Evolutionary conservation across 192 early-diverging fungal species (phyloP), one percentile per base, ranked within the genome.

Genomic region (Rhizophagus sp.): DNA sequence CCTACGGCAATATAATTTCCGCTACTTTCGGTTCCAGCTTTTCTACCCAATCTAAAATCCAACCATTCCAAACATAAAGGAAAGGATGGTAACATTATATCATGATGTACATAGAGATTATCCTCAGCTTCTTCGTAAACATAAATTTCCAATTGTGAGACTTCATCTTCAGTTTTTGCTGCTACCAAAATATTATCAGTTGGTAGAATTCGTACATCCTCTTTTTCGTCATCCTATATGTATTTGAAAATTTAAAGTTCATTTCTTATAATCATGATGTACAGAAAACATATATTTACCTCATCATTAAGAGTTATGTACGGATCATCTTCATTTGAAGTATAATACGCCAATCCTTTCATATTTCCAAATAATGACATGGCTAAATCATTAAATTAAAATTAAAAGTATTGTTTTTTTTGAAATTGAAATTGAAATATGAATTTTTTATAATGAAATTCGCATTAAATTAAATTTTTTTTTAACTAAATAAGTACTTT

Each of bases 41-140:
- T 96, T 44, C 90, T 78, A 11, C 93, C 95, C 10, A 95, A 88
- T n/a, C 87, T 86, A 87, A 92, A 98, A 83, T 98, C 96, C 44
- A 99, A 79, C 96, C 96, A 98, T 85, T 99, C 97, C 81, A 98
- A 76, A 74, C 94, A 95, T 25, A 99, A 89, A 62, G 98, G 97
- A 83, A 99, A 98, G 44, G 94, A 89, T 49, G 98, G 96, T 22
- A 99, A 86, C 96, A 99, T 95, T 74, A 99, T 94, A 75, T 99
- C 98, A 86, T 99, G 96, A 83, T 99, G 97, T 24, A 98, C 95
- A 85, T 97, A 99, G 70, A 99, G 83, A 83, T 98, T 97, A 80
- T 92, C 93, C 22, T 88, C 90, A 80, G 95, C 94, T n/a, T 91
- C 91, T 86, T 97, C 97, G 80, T 95, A 98, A 6, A 99, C 84